Base-by-base conservation (phyloP, 129 eudicot species). In the Smallanthus sonchifolius region DNA sequence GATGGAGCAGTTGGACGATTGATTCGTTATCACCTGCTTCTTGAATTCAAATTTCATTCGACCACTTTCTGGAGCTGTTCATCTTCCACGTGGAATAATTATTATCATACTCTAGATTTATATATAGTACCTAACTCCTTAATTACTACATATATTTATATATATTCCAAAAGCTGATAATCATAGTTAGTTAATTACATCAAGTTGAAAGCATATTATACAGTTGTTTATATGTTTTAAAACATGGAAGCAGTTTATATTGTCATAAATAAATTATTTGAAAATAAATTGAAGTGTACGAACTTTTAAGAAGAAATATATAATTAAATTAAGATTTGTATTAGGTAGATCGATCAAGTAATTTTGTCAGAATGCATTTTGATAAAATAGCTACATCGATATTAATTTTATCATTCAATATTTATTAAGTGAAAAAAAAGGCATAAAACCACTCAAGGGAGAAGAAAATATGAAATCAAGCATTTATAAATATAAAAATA, bases 1-100 rank as follows among this genome's bases (percentile, higher is more conserved):
- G 73, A 24, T 16, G 63, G 63, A 70, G 47, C 63, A 70, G 75
- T 70, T 70, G 47, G 13, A 51, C 10, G 75, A 70, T 70, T 51
- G 64, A 36, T 70, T 16, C 6, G 57, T 70, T 16, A 51, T 51
- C 64, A 70, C 48, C 48, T 70, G 49, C 49, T 70, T 52, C 75
- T 48, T 16, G 11, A 14, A n/a, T 52, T 52, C 17, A 69, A 69
- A 32, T 47, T 48, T 48, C 32, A 5, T 8, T 16, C 64, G 16
- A 51, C 51, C 75, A 70, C 48, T 70, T 34, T 70, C 63, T 35
- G 56, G 38, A 28, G 4, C 13, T 35, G 17, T 51, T 70, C 2
- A 70, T 60, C 66, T 52, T 16, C 42, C 64, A 16, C 7, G 73
- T 28, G 40, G 10, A 60, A 34, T 60, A 4, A 57, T 55, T 55